Conservation (phyloP, 352 stramenopile species). For the Globisporangium spinosum region DNA sequence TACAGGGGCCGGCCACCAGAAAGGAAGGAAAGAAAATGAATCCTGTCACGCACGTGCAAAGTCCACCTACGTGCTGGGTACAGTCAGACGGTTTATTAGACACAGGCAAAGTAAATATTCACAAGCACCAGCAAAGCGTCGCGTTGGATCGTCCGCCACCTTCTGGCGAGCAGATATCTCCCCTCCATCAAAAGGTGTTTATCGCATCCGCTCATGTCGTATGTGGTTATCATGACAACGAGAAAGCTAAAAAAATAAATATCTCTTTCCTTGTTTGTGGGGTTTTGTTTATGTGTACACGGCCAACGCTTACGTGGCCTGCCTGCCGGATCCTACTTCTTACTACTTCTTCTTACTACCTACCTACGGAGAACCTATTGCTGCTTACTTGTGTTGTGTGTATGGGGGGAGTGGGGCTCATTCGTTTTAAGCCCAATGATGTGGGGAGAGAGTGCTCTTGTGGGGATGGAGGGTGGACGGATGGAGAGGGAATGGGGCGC, state of each 20-base stretch:
- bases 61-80: background rate
- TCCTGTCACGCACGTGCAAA: background rate
- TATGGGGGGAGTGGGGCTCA: conserved; percentile 1
- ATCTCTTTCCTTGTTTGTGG: conserved; percentile 5
- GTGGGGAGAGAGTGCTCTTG: background rate
- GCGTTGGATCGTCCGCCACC: no score
- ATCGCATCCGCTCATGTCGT: background rate
- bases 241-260: conserved; percentile 4
- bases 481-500: background rate
- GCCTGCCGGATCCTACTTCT: background rate
- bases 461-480: background rate
- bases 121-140: no score
- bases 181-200: no score
- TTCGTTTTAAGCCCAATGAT: conserved; percentile 6
- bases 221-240: background rate
- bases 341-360: background rate
- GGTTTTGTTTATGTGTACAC: conserved; percentile 13
- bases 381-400: conserved; percentile 1
- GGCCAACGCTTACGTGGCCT: background rate
- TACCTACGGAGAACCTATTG: background rate
- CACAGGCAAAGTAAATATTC: no score
- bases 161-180: no score
- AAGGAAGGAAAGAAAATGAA: background rate
- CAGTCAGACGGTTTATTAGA: background rate
- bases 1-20: background rate